These are phyloP conservation scores for Stachybotrys elegans DNA, from an alignment of 2,329 filamentous ascomycete genomes.

Conservation along the genomic window DNA sequence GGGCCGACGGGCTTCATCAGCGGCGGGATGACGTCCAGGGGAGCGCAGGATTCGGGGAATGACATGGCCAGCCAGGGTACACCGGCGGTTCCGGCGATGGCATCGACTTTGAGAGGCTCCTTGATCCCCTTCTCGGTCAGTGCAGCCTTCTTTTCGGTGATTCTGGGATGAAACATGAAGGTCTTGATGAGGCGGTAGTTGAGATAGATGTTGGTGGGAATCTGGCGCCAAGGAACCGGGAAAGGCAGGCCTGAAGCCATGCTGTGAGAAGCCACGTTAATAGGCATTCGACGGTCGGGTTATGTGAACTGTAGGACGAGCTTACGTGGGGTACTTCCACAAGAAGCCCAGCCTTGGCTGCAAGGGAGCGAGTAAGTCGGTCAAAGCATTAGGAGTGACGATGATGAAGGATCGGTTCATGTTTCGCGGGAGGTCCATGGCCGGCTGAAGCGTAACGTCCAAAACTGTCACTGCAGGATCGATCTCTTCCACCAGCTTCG, in stretches of 20 bases:
- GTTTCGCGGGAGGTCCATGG: neutral
- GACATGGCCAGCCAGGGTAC: constrained; percentile 18
- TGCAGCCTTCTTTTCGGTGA: constrained; percentile 21
- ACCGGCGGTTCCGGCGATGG: no score
- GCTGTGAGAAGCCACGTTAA: no score
- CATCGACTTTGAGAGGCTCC: constrained; percentile 15
- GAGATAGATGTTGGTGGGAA: constrained; percentile 33
- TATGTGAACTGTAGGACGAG: no score
- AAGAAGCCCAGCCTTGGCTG: neutral
- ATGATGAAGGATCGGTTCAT: neutral
- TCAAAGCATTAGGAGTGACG: neutral
- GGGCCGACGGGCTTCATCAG: constrained; percentile 29
- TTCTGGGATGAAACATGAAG: no score
- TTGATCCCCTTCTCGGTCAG: constrained; percentile 21
- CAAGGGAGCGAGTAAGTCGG: neutral
- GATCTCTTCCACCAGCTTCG: neutral
- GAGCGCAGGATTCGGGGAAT: constrained; percentile 19
- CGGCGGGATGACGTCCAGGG: constrained; percentile 30
- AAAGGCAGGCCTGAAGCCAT: constrained; percentile 34
- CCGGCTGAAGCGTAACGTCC: neutral
- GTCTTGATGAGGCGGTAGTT: no score
- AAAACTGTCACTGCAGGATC: neutral
- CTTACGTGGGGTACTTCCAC: neutral
- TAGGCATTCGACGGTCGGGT: no score
- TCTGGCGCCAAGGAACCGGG: constrained; percentile 36